Evolutionary conservation across 495 filamentous ascomycete species (phyloP), one percentile per base, ranked within the genome.

Genomic region (Rhypophila decipiens): DNA sequence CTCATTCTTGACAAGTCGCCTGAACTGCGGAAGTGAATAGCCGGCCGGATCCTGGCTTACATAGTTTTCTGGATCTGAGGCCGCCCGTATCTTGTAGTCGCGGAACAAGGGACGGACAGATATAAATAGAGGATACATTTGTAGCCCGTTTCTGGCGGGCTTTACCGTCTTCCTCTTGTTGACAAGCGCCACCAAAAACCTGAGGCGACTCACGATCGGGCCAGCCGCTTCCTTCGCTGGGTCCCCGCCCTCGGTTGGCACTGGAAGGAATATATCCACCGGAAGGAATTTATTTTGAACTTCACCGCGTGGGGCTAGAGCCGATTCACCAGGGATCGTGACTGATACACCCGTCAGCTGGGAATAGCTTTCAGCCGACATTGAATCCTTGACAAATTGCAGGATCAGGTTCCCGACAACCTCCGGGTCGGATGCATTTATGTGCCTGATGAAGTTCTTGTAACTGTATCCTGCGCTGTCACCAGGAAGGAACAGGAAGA

Each of bases 401-500:
- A 42, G 27, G 31, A 57, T 44, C 20, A 19, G 24, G 3, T 34
- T 3, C 17, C 39, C n/a, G 5, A 54, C 24, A 4, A 18, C 0
- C 1, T 13, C 11, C 11, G 9, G 9, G 12, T 46, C 23, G 2
- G 9, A 20, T 1, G 39, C 13, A 1, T 54, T 37, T 22, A 18
- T 10, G 15, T 49, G 47, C 42, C 46, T 13, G 10, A 57, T 34
- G 11, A 35, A 46, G 17, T 46, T 37, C 15, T 5, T 20, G n/a
- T 40, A 15, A 11, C 22, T 17, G 20, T 45, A 51, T 2, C 18
- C 12, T 1, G 0, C 15, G 10, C 19, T n/a, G 15, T 34, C 7
- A 4, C 59, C 56, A 2, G 56, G 53, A 5, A 57, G 13, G 15
- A 47, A 51, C n/a, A 61, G 1, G 44, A 52, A 47, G 41, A 49